A percentile compares a stretch with the other conserved stretches of the same genome.
Evolutionary conservation across 345 rosid genomes (phyloP).

Genomic region (Acer campestre): DNA sequence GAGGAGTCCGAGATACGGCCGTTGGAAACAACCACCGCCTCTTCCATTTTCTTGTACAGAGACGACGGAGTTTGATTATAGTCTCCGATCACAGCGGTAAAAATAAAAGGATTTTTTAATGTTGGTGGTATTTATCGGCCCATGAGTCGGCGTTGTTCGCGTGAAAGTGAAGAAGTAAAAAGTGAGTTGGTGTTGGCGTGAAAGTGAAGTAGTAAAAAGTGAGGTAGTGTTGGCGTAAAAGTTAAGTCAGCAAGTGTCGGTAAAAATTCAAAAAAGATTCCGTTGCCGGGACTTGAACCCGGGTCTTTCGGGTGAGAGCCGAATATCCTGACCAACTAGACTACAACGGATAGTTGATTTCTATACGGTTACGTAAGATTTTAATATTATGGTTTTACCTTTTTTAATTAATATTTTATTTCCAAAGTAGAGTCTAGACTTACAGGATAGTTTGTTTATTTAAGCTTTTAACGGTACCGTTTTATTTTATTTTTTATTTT

Average conservation of each 20-base stretch:
- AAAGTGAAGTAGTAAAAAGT: background rate
- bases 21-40: slow-evolving; percentile 48
- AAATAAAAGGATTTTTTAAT: background rate
- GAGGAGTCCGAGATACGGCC: slow-evolving; percentile 64
- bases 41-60: slow-evolving; percentile 33
- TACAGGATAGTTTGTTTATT: too few relatives aligned
- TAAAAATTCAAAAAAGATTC: slow-evolving; percentile 25
- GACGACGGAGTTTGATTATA: background rate
- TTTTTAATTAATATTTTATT: too few relatives aligned
- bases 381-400: too few relatives aligned
- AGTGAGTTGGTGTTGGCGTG: too few relatives aligned
- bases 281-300: slow-evolving; percentile 88
- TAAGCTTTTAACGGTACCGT: too few relatives aligned
- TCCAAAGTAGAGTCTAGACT: too few relatives aligned
- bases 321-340: slow-evolving; percentile 73
- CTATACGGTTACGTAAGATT: too few relatives aligned
- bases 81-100: background rate
- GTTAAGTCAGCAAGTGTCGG: too few relatives aligned
- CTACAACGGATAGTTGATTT: slow-evolving; percentile 50
- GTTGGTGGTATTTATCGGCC: too few relatives aligned
- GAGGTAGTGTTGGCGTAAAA: too few relatives aligned
- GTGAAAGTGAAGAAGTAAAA: background rate
- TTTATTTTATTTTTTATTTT: too few relatives aligned
- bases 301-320: slow-evolving; percentile 80
- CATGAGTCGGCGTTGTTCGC: background rate